Evolutionary conservation across 306 rosid genomes (phyloP).

Genomic region (Phaseolus lunatus): DNA sequence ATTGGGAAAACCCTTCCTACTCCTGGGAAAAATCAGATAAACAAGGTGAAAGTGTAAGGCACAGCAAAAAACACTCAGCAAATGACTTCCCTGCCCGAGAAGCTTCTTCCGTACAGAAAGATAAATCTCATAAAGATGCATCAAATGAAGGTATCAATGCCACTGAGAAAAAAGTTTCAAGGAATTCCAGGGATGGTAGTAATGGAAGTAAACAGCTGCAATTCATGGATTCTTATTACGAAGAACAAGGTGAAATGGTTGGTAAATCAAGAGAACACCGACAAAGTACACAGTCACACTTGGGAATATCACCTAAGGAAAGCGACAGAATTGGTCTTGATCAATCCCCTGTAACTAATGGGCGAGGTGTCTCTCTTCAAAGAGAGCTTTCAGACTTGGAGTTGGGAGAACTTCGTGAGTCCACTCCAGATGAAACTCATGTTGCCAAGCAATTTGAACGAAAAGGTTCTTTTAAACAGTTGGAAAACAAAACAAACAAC

Average conservation of each 20-base stretch:
- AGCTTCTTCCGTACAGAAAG: conserved; percentile 55
- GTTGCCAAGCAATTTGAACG: conserved; percentile 76
- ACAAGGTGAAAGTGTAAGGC: conserved; percentile 61
- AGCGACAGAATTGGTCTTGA: conserved; percentile 54
- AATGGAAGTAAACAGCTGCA: conserved; percentile 58
- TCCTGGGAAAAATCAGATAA: conserved; percentile 62
- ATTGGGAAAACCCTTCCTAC: conserved; percentile 58
- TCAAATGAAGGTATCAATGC: conserved; percentile 59
- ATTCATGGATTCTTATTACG: conserved; percentile 62
- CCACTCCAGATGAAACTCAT: conserved; percentile 68
- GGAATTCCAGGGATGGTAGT: conserved; percentile 69
- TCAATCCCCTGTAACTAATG: conserved; percentile 69
- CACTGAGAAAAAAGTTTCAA: conserved; percentile 61
- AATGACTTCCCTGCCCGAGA: conserved; percentile 62
- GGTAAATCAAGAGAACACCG: conserved; percentile 67
- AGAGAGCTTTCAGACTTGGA: conserved; percentile 94
- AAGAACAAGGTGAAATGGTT: conserved; percentile 65
- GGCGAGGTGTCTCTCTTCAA: conserved; percentile 73
- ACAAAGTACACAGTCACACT: conserved; percentile 51
- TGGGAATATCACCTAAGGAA: conserved; percentile 66
- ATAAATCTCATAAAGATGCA: conserved; percentile 60
- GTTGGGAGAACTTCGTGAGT: conserved; percentile 95
- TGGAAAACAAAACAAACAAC: conserved; percentile 57
- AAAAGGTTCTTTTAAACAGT: conserved; percentile 72
- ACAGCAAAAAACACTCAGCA: conserved; percentile 60